A percentile compares a stretch with the other conserved stretches of the same genome.
These are phyloP conservation scores for Achlya hypogyna DNA, from an alignment of 352 stramenopile genomes.

Conservation along the genomic window DNA sequence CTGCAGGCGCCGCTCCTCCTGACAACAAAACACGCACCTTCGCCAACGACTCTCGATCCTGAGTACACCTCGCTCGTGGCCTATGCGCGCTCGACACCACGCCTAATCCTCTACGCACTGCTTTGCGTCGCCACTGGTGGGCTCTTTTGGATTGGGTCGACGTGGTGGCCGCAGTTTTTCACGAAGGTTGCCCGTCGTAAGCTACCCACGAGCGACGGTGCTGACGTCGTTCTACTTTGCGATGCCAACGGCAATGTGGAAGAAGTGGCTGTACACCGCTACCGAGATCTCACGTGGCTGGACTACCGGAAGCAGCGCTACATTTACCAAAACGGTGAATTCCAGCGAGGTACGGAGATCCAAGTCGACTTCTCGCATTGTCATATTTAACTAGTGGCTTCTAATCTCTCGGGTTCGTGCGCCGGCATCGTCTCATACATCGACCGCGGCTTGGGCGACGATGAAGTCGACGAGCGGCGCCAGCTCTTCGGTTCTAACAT, in stretches of 20 bases:
- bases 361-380: no score
- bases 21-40: no score
- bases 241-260: constrained; percentile 29
- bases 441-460: constrained; percentile 24
- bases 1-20: no score
- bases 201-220: constrained; percentile 32
- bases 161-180: constrained; percentile 52
- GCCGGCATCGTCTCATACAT: constrained; percentile 27
- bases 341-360: constrained; percentile 33
- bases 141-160: constrained; percentile 30
- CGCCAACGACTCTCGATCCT: no score
- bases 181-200: constrained; percentile 41
- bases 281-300: constrained; percentile 42
- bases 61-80: constrained; percentile 35
- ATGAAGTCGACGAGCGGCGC: constrained; percentile 28
- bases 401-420: constrained; percentile 37
- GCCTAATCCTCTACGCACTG: constrained; percentile 35
- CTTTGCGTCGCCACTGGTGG: constrained; percentile 35
- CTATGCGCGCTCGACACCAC: constrained; percentile 27
- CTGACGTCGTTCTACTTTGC: constrained; percentile 45
- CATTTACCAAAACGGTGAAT: constrained; percentile 40
- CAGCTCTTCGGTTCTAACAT: constrained; percentile 49
- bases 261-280: constrained; percentile 40
- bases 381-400: constrained; percentile 30
- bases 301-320: constrained; percentile 62